A percentile compares a stretch with the other conserved stretches of the same genome.
These are phyloP conservation scores for Pestalotiopsis sp. DNA, from an alignment of 2,329 filamentous ascomycete species.

Conservation along the genomic window DNA sequence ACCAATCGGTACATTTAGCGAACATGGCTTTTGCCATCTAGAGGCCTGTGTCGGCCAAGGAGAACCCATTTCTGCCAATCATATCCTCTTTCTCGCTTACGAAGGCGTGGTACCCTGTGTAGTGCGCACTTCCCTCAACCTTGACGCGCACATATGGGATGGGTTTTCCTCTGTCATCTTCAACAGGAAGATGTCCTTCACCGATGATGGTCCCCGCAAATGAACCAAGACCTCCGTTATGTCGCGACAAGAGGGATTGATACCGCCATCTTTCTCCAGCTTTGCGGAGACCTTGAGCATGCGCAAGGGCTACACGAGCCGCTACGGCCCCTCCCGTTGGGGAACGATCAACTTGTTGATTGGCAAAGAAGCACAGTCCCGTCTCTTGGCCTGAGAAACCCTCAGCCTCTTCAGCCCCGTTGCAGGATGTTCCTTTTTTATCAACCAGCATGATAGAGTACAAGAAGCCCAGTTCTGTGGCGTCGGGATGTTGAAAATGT, in stretches of 20 bases:
- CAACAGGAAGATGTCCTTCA: conserved; percentile 27
- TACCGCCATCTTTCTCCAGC: neutral
- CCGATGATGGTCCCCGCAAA: conserved; percentile 34
- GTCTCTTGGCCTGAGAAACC: neutral
- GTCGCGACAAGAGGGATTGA: neutral
- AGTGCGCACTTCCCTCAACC: neutral
- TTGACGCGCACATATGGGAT: neutral
- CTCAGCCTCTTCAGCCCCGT: too few species aligned
- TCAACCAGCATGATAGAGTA: conserved; percentile 1
- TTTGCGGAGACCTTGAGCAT: neutral
- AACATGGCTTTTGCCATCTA: conserved; percentile 55
- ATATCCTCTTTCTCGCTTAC: neutral
- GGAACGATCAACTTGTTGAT: conserved; percentile 4
- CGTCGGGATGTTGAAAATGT: neutral
- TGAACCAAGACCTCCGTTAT: neutral
- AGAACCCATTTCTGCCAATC: neutral
- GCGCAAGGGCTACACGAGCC: neutral
- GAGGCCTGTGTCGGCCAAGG: conserved; percentile 40
- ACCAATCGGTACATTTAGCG: too few species aligned
- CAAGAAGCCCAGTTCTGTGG: neutral
- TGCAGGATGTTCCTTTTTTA: neutral
- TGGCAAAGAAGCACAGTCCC: conserved; percentile 3
- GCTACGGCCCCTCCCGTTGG: conserved; percentile 2
- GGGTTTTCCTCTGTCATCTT: neutral
- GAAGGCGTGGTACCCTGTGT: neutral